phyloP scores from a whole-genome alignment of 257 asterid species.

The Plantago elongata region DNA sequence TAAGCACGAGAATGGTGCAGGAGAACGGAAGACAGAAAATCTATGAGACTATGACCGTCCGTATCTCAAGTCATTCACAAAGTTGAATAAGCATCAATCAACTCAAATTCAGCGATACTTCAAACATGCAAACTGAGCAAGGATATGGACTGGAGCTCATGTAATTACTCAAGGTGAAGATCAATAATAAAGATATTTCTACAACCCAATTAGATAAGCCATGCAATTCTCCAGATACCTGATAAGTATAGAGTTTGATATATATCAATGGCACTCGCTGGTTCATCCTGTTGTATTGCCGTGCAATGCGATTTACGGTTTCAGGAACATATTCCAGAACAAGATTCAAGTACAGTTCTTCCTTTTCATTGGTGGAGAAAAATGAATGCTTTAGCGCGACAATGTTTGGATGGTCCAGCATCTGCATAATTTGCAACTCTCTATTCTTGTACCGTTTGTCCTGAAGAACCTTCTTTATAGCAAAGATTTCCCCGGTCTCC shows the following conservation, averaged over 20 bases:
- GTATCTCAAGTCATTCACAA: constrained; percentile 8
- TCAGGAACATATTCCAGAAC: constrained; percentile 97
- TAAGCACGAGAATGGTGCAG: background rate
- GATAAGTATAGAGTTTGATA: constrained; percentile 88
- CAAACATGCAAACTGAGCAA: constrained; percentile 9
- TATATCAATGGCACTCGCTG: constrained; percentile 86
- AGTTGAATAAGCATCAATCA: background rate
- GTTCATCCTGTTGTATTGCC: constrained; percentile 88
- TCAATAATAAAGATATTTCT: background rate
- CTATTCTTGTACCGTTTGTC: constrained; percentile 97
- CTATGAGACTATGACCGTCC: background rate
- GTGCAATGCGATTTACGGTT: constrained; percentile 86
- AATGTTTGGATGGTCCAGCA: constrained; percentile 95
- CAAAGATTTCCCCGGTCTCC: constrained; percentile 95
- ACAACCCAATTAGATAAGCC: background rate
- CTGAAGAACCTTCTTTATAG: constrained; percentile 96
- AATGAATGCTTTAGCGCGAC: constrained; percentile 91
- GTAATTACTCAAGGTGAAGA: constrained; percentile 10
- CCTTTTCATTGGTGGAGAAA: constrained; percentile 83
- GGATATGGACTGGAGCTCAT: constrained; percentile 3
- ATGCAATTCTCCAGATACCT: constrained; percentile 39
- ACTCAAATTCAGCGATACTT: constrained; percentile 6
- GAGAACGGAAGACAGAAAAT: background rate
- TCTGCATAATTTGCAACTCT: constrained; percentile 95
- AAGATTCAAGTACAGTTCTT: constrained; percentile 88